phyloP scores from a whole-genome alignment of 805 yeast genomes.

The Metschnikowia similis region DNA sequence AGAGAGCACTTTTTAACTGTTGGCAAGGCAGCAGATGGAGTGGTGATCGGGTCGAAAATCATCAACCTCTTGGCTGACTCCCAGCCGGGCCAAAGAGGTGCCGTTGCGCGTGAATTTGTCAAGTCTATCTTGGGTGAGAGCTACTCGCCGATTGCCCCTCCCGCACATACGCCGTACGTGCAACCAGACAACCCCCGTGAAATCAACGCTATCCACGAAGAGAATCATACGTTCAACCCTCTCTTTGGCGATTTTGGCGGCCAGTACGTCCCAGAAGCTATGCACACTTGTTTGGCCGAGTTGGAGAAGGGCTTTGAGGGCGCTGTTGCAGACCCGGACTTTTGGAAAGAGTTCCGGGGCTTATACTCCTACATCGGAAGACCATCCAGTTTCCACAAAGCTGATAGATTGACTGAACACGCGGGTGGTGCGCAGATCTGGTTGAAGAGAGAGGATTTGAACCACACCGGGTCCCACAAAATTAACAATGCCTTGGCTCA shows the following conservation, averaged over 20 bases:
- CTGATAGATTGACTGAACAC: constrained; percentile 81
- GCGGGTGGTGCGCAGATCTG: constrained; percentile 93
- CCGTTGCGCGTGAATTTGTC: constrained; percentile 63
- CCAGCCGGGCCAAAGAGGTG: constrained; percentile 54
- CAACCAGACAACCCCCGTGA: constrained; percentile 21
- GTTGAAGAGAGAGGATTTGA: constrained; percentile 95
- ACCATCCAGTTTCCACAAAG: constrained; percentile 88
- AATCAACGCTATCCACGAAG: constrained; percentile 42
- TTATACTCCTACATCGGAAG: constrained; percentile 93
- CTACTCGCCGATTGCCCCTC: constrained; percentile 27
- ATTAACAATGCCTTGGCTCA: constrained; percentile 83
- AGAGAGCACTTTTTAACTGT: constrained; percentile 84
- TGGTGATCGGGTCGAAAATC: constrained; percentile 89
- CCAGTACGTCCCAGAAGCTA: constrained; percentile 95
- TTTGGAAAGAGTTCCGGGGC: constrained; percentile 89
- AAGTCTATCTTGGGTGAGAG: constrained; percentile 63
- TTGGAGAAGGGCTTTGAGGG: constrained; percentile 82
- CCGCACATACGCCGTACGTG: constrained; percentile 17
- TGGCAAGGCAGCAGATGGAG: constrained; percentile 85
- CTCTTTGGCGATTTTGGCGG: constrained; percentile 97
- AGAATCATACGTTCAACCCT: constrained; percentile 64
- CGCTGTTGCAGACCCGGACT: constrained; percentile 82
- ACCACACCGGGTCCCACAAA: constrained; percentile 86
- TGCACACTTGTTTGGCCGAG: constrained; percentile 86
- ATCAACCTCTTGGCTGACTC: constrained; percentile 67